Evolutionary conservation across 2,329 filamentous ascomycete species (phyloP).

Genomic region (Arthrinium phaeospermum): DNA sequence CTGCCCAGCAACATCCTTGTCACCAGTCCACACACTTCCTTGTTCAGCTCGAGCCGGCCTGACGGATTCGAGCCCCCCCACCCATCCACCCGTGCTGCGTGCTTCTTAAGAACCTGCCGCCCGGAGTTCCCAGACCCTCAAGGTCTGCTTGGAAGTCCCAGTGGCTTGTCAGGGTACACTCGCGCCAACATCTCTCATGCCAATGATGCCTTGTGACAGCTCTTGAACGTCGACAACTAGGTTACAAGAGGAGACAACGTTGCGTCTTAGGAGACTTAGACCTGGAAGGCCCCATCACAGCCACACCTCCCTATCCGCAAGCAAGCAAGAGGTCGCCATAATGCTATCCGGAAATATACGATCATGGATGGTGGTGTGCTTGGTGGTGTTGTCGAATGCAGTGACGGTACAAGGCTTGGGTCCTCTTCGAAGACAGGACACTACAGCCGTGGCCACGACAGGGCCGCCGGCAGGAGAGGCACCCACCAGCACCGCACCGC

Average conservation of each 20-base stretch:
- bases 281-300: neutral
- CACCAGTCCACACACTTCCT: neutral
- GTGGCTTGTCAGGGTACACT: slow-evolving; percentile 5
- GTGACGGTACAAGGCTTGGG: slow-evolving; percentile 42
- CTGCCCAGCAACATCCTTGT: slow-evolving; percentile 8
- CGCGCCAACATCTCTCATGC: neutral
- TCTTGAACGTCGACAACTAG: neutral
- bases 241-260: neutral
- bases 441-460: slow-evolving; percentile 29
- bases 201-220: slow-evolving; percentile 7
- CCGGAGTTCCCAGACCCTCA: neutral
- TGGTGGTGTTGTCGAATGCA: slow-evolving; percentile 46
- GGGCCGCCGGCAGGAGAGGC: slow-evolving; percentile 23
- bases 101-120: slow-evolving; percentile 6
- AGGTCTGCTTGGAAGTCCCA: neutral
- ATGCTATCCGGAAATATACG: slow-evolving; percentile 1
- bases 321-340: neutral
- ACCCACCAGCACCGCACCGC: slow-evolving; percentile 24
- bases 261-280: neutral
- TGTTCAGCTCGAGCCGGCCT: neutral
- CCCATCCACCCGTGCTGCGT: neutral
- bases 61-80: neutral
- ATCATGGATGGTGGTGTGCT: slow-evolving; percentile 45
- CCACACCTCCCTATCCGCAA: neutral
- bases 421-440: slow-evolving; percentile 43